Percentiles rank a stretch among this genome's conserved stretches.
Conservation (phyloP, 108 stramenopile genomes). For the Pseudonitzschia multistriata region DNA sequence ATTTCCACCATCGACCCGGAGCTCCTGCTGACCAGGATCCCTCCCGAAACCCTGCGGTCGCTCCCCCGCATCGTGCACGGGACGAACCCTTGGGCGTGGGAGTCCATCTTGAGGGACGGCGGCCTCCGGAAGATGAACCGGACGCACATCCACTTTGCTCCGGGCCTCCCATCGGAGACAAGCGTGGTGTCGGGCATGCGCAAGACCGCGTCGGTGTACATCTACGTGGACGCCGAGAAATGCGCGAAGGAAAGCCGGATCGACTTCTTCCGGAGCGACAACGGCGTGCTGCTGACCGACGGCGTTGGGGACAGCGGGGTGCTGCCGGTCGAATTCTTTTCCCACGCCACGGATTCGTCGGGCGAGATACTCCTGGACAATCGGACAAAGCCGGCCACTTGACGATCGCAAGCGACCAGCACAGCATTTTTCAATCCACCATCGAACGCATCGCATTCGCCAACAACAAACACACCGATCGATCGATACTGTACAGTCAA, state of each 20-base stretch:
- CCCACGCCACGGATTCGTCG: slow-evolving; percentile 44
- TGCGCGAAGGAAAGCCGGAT: slow-evolving; percentile 63
- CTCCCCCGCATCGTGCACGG: slow-evolving; percentile 68
- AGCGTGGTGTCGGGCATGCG: slow-evolving; percentile 86
- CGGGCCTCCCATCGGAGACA: slow-evolving; percentile 55
- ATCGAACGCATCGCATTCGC: no score
- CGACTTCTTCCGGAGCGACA: slow-evolving; percentile 63
- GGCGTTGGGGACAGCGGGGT: slow-evolving; percentile 56
- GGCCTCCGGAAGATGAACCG: slow-evolving; percentile 70
- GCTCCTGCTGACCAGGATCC: slow-evolving; percentile 45
- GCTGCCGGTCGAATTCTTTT: slow-evolving; percentile 65
- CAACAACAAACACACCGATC: no score
- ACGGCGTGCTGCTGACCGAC: slow-evolving; percentile 73
- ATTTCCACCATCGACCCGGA: slow-evolving; percentile 49
- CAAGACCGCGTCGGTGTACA: slow-evolving; percentile 53
- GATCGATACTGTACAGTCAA: no score
- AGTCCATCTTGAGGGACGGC: slow-evolving; percentile 28
- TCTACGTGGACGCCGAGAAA: slow-evolving; percentile 55
- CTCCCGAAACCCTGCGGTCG: slow-evolving; percentile 44
- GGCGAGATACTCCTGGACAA: slow-evolving; percentile 30
- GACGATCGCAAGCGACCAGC: neutral
- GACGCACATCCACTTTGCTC: slow-evolving; percentile 84
- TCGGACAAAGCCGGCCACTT: neutral
- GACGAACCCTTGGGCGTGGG: slow-evolving; percentile 65
- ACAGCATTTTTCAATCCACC: no score